Conservation (phyloP, 306 rosid species). For the Prunus kanzakura region DNA sequence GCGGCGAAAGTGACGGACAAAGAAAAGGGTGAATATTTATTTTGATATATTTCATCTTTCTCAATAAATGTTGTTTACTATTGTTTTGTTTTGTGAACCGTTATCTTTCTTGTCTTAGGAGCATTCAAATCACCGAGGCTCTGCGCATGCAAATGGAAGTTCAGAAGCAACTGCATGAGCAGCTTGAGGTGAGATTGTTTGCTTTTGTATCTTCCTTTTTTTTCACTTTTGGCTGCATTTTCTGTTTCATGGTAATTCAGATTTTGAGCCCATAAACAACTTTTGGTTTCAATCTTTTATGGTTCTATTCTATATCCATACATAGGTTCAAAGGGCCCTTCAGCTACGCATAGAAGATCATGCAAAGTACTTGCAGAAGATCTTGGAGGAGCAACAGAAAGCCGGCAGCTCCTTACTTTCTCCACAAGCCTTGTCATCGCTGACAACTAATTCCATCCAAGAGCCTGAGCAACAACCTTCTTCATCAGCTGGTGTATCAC, state of each 20-base stretch:
- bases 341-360: conserved; percentile 46
- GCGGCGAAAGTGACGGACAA: conserved; percentile 20
- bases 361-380: conserved; percentile 42
- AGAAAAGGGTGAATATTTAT: conserved; percentile 33
- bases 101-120: conserved; percentile 17
- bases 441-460: conserved; percentile 13
- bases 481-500: conserved; percentile 4
- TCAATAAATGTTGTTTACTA: not conserved
- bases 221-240: not conserved
- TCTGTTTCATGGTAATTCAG: not conserved
- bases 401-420: conserved; percentile 32
- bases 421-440: conserved; percentile 25
- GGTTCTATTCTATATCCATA: not conserved
- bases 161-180: conserved; percentile 47
- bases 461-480: conserved; percentile 22
- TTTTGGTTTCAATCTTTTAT: not conserved
- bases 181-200: conserved; percentile 34
- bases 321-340: conserved; percentile 40
- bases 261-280: not conserved
- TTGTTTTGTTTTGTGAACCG: not conserved
- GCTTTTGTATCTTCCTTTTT: not conserved
- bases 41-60: not conserved
- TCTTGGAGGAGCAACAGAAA: conserved; percentile 38
- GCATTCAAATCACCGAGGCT: conserved; percentile 38
- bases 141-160: conserved; percentile 49